Evolutionary conservation across 2,329 filamentous ascomycete species (phyloP), one percentile per base, ranked within the genome.

Genomic region (Aphanocladium album): DNA sequence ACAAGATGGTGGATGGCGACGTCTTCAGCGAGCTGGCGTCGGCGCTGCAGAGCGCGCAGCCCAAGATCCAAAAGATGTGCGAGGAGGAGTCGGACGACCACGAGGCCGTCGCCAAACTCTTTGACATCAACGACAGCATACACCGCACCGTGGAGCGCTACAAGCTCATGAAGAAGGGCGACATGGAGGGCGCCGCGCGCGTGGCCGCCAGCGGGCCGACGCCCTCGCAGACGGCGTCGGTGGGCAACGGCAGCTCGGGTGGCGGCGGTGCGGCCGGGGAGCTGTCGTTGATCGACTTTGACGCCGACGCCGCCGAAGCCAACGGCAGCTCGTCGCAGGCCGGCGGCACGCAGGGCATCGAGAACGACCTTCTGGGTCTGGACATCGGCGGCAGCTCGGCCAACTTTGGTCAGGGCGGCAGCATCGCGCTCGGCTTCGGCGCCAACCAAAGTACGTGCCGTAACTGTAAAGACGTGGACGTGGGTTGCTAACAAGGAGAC

Each of bases 11-110:
- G 21, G 85, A 88, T 19, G 84, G 84, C 14, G 85, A 88, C 63
- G 85, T 88, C 21, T 88, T 86, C 66, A 83, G 93, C 80, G 95
- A 99, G 79, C 83, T 99, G 58, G 93, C 93, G 5, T 88, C 89
- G 65, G 87, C 95, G 11, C 81, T 99, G 50, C 90, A 91, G 73
- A 97, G 89, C 70, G 95, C 95, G 2, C 95, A 99, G 69, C 95
- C 95, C 9, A 99, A 99, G 79, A 98, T 99, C 65, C 93, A 98
- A 73, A 97, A 91, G 77, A 99, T 99, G 93, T 98, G 93, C 70
- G 93, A 98, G 74, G 95, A 99, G 74, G 95, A 99, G 71, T 97
- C 93, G 12, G 93, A 98, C 63, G 95, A 99, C 70, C 88, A 92
- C 63, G 95, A 97, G 77, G 95, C 95, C 5, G 95, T 99, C 6